phyloP scores from a whole-genome alignment of 2,329 filamentous ascomycete genomes.

The Arthrobotrys sinensis region DNA sequence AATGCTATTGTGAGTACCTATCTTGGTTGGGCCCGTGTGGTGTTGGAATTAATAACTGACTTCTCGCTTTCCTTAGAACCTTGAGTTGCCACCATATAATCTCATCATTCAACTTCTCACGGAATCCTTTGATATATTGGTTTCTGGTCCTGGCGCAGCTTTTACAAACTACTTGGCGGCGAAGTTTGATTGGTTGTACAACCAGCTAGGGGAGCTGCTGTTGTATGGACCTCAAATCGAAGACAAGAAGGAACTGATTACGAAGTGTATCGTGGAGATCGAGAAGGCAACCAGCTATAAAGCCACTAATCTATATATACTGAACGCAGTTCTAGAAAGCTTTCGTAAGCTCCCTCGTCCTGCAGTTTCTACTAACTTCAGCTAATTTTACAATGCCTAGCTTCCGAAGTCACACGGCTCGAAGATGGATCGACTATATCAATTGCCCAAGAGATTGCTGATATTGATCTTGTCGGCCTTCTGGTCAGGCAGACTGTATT shows the following conservation, averaged over 20 bases:
- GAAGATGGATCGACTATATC: conserved; percentile 24
- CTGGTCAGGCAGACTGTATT: conserved; percentile 49
- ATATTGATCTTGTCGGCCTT: conserved; percentile 56
- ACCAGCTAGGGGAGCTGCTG: conserved; percentile 43
- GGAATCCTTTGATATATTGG: conserved; percentile 45
- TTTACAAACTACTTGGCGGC: conserved; percentile 53
- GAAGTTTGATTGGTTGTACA: conserved; percentile 57
- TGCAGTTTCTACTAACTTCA: neutral
- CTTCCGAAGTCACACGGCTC: conserved; percentile 12
- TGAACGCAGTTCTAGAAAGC: conserved; percentile 55
- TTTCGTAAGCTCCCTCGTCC: conserved; percentile 37
- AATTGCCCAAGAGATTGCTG: conserved; percentile 47
- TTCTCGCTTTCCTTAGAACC: conserved; percentile 32
- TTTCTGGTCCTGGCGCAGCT: conserved; percentile 39
- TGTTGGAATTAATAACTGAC: conserved; percentile 17
- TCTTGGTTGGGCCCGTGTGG: neutral
- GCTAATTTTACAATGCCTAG: conserved; percentile 5
- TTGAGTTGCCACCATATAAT: conserved; percentile 53
- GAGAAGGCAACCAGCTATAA: conserved; percentile 43
- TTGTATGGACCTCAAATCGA: conserved; percentile 52
- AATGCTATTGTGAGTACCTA: conserved; percentile 24
- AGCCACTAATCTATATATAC: conserved; percentile 56
- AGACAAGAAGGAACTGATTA: conserved; percentile 52
- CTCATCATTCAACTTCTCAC: conserved; percentile 45
- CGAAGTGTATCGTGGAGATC: conserved; percentile 43